Evolutionary conservation across 306 rosid genomes (phyloP).

Genomic region (Herpetospermum pedunculosum): DNA sequence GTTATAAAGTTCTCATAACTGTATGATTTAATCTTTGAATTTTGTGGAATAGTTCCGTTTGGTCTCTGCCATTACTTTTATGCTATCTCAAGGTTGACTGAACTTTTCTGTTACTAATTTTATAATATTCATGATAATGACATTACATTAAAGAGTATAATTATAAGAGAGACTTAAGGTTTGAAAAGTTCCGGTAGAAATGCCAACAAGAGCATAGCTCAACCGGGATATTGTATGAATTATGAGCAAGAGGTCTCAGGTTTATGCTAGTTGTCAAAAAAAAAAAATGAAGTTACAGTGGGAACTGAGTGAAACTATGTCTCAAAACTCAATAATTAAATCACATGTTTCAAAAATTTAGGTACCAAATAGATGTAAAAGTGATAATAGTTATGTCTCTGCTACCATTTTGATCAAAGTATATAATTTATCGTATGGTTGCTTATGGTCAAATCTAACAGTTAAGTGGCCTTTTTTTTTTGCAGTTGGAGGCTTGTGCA

Average conservation of each 20-base stretch:
- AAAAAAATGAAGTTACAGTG: no score
- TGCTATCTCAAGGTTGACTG: not conserved
- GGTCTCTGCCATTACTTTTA: not conserved
- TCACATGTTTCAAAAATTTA: not conserved
- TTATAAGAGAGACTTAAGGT: no score
- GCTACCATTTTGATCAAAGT: not conserved
- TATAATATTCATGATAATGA: no score
- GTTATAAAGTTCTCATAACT: not conserved
- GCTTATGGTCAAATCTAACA: not conserved
- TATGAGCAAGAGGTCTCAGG: no score
- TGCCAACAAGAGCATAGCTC: no score
- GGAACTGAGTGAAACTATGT: no score
- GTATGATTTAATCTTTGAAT: not conserved
- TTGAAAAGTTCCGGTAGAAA: no score
- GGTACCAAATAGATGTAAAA: not conserved
- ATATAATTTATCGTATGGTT: not conserved
- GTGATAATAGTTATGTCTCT: not conserved
- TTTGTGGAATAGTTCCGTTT: not conserved
- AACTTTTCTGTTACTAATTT: not conserved
- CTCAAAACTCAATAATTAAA: no score
- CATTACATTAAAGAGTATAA: no score
- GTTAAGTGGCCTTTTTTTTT: not conserved
- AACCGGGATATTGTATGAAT: no score
- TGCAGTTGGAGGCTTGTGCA: conserved; percentile 82
- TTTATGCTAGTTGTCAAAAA: no score